A percentile compares a stretch with the other conserved stretches of the same genome.
Evolutionary conservation across 1,284 basidiomycete genomes (phyloP).

Genomic region (Leccinum pachyderme): DNA sequence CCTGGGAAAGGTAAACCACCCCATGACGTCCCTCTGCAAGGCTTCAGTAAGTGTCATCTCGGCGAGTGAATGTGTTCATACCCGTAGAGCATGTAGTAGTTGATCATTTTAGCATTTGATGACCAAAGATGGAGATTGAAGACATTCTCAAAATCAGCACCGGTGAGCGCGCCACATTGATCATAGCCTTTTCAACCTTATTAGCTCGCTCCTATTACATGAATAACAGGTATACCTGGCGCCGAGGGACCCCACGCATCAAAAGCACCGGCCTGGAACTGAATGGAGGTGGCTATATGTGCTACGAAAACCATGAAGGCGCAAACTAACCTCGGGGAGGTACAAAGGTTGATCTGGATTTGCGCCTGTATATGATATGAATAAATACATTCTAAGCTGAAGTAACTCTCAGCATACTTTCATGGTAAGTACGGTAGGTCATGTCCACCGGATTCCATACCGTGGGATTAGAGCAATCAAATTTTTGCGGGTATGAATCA

Average conservation of each 20-base stretch:
- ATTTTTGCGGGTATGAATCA: constrained; percentile 33
- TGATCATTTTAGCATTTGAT: constrained; percentile 72
- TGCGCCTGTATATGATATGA: constrained; percentile 20
- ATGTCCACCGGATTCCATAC: constrained; percentile 30
- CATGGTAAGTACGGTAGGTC: constrained; percentile 30
- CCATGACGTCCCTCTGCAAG: constrained; percentile 72
- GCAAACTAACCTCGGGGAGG: constrained; percentile 31
- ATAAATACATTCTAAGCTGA: neutral
- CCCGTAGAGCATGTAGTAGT: constrained; percentile 81
- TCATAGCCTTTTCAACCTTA: constrained; percentile 40
- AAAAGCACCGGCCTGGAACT: constrained; percentile 71
- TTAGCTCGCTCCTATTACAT: constrained; percentile 8
- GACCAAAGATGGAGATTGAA: constrained; percentile 77
- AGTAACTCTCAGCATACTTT: constrained; percentile 17
- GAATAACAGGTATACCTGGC: constrained; percentile 41
- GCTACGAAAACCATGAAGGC: neutral
- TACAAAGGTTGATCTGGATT: constrained; percentile 32
- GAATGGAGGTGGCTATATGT: constrained; percentile 21
- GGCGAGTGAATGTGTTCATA: constrained; percentile 27
- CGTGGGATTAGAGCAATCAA: constrained; percentile 35
- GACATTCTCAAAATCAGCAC: constrained; percentile 69
- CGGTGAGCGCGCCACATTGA: constrained; percentile 56
- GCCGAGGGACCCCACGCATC: constrained; percentile 72
- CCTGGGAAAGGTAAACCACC: constrained; percentile 68
- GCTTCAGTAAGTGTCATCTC: constrained; percentile 1